phyloP scores from a whole-genome alignment of 2,329 filamentous ascomycete genomes.

The Hymenoscyphus occultus region DNA sequence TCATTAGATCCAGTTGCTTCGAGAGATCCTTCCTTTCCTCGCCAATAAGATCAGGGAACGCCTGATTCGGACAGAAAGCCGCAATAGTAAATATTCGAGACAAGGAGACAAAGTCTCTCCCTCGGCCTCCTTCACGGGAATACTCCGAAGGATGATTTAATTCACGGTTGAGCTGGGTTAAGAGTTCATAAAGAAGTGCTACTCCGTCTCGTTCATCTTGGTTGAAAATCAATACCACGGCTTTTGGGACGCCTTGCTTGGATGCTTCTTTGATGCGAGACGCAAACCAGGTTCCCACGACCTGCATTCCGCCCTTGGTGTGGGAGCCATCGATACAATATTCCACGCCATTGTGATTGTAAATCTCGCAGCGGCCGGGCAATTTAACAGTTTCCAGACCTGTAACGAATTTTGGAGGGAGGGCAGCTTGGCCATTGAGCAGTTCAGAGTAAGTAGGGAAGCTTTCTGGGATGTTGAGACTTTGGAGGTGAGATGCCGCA shows the following conservation, averaged over 20 bases:
- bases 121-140: too few relatives aligned
- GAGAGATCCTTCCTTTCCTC: slow-evolving; percentile 42
- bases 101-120: not conserved
- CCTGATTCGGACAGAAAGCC: slow-evolving; percentile 76
- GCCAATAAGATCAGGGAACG: slow-evolving; percentile 47
- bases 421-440: not conserved
- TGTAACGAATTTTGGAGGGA: slow-evolving; percentile 63
- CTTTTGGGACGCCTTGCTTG: slow-evolving; percentile 15
- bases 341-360: slow-evolving; percentile 53
- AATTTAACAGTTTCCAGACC: slow-evolving; percentile 74
- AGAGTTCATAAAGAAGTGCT: slow-evolving; percentile 45
- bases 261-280: slow-evolving; percentile 35
- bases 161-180: not conserved
- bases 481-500: slow-evolving; percentile 50
- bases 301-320: slow-evolving; percentile 81
- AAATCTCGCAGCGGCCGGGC: slow-evolving; percentile 72
- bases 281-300: slow-evolving; percentile 79
- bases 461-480: slow-evolving; percentile 33
- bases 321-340: slow-evolving; percentile 97
- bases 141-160: not conserved
- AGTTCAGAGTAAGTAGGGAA: slow-evolving; percentile 6
- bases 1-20: slow-evolving; percentile 66
- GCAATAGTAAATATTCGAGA: slow-evolving; percentile 61
- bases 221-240: slow-evolving; percentile 74
- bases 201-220: slow-evolving; percentile 81